Evolutionary conservation across 2,329 filamentous ascomycete species (phyloP).

Genomic region (Phaeosphaeria sp.): DNA sequence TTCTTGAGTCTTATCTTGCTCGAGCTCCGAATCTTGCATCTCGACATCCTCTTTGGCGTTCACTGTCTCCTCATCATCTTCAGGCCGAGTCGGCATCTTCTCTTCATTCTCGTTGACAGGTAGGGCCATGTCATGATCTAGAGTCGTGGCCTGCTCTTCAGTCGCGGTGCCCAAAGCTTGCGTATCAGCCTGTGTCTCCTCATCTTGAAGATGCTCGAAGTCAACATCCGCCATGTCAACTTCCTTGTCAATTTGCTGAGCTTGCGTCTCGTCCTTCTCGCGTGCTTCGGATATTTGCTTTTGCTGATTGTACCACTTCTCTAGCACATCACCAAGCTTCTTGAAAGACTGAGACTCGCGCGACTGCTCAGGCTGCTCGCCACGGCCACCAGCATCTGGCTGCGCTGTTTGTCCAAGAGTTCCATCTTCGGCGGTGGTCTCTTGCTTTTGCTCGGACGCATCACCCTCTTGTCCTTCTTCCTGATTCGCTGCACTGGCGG

Average conservation of each 20-base stretch:
- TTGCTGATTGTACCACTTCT: slow-evolving; percentile 90
- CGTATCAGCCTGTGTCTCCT: slow-evolving; percentile 80
- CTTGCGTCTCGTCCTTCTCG: slow-evolving; percentile 59
- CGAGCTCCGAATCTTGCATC: slow-evolving; percentile 50
- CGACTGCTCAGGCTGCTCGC: slow-evolving; percentile 49
- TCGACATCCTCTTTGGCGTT: slow-evolving; percentile 45
- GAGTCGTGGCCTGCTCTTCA: slow-evolving; percentile 82
- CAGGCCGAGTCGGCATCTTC: slow-evolving; percentile 39
- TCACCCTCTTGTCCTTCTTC: slow-evolving; percentile 72
- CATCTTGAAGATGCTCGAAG: slow-evolving; percentile 90
- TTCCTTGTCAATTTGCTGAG: slow-evolving; percentile 58
- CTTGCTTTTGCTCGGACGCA: slow-evolving; percentile 67
- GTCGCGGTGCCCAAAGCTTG: slow-evolving; percentile 90
- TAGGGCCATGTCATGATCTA: slow-evolving; percentile 89
- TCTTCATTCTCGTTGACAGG: slow-evolving; percentile 65
- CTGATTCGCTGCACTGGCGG: slow-evolving; percentile 63
- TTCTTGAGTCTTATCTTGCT: slow-evolving; percentile 30
- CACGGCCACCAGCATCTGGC: slow-evolving; percentile 45
- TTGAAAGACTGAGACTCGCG: slow-evolving; percentile 77
- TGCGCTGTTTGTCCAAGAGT: slow-evolving; percentile 47
- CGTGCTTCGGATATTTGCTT: slow-evolving; percentile 69
- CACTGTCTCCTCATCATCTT: slow-evolving; percentile 36
- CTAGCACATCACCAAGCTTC: slow-evolving; percentile 90
- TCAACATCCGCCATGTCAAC: slow-evolving; percentile 80
- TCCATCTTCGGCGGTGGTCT: slow-evolving; percentile 69